Evolutionary conservation across 2,329 filamentous ascomycete species (phyloP), one percentile per base, ranked within the genome.

Genomic region (Eurotiales sp.): DNA sequence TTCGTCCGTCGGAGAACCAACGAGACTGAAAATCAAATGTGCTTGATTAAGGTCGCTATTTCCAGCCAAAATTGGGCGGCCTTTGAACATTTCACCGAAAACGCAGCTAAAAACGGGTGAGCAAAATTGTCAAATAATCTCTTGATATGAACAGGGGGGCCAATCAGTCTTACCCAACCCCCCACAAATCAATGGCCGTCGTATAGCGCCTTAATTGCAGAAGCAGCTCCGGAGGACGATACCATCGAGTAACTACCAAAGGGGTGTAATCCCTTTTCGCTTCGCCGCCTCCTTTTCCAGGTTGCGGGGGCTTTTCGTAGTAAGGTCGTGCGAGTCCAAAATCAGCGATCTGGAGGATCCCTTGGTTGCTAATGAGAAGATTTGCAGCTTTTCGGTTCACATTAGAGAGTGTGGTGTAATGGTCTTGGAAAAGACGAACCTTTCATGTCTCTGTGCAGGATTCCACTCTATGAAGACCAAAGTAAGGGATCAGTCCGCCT

Each of bases 131-230:
- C 17, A 19, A 15, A 21, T 21, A 15, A 2, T 19, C n/a, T 6
- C 2, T 19, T 4, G 6, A 19, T 15, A 10, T 15, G 34, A 36
- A 36, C 34, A 69, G 52, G 63, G 60, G 61, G 5, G 5, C 47
- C 66, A 56, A 39, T 50, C 27, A 27, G 17, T 67, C 83, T 75
- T 77, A 91, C 87, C 92, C 93, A 59, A 96, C 92, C 61, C 93
- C 93, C 93, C 93, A 99, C 73, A 99, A 84, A 70, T 99, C 93
- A 62, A 99, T 96, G 8, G 93, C 91, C 12, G 91, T 90, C n/a
- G 93, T 99, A 71, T 99, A 99, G 58, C 84, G 84, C 61, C 90
- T 85, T 27, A 99, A 77, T 57, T 92, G 87, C 44, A 99, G 79
- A 27, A 99, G 77, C 34, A 99, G 78, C 77, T 99, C 93, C 0